Conservation (phyloP, 257 asterid genomes). For the Scutellaria baicalensis region DNA sequence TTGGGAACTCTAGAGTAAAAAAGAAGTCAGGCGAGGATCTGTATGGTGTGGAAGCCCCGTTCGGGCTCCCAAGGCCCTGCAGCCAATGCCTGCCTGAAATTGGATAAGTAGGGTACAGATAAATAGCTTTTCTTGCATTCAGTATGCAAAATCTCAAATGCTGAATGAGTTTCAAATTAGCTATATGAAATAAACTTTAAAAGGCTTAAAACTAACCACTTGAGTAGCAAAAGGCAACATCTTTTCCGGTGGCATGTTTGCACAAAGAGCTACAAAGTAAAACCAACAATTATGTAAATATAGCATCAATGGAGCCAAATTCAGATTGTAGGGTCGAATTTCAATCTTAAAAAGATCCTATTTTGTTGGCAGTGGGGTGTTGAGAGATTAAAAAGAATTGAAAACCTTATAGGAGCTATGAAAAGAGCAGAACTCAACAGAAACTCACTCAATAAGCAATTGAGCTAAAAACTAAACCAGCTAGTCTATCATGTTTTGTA, state of each 20-base stretch:
- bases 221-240: conserved; percentile 93
- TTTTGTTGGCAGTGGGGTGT: not conserved
- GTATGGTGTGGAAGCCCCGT: conserved; percentile 63
- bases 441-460: not conserved
- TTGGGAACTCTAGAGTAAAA: conserved; percentile 54
- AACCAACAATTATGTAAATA: conserved; percentile 10
- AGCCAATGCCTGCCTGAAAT: conserved; percentile 77
- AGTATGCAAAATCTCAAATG: not conserved
- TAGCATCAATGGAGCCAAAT: not conserved
- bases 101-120: not conserved
- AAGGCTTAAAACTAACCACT: conserved; percentile 61
- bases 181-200: not conserved
- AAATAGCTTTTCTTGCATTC: conserved; percentile 7
- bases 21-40: conserved; percentile 64
- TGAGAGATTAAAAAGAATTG: not conserved
- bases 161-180: not conserved
- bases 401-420: not conserved
- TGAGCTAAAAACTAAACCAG: not conserved
- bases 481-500: not conserved
- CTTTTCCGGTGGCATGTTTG: conserved; percentile 73
- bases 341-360: too few species aligned
- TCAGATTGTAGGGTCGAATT: not conserved
- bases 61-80: conserved; percentile 90
- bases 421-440: not conserved
- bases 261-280: conserved; percentile 60